Conservation (phyloP, 768 basidiomycete genomes). For the Lenzites betulinus region DNA sequence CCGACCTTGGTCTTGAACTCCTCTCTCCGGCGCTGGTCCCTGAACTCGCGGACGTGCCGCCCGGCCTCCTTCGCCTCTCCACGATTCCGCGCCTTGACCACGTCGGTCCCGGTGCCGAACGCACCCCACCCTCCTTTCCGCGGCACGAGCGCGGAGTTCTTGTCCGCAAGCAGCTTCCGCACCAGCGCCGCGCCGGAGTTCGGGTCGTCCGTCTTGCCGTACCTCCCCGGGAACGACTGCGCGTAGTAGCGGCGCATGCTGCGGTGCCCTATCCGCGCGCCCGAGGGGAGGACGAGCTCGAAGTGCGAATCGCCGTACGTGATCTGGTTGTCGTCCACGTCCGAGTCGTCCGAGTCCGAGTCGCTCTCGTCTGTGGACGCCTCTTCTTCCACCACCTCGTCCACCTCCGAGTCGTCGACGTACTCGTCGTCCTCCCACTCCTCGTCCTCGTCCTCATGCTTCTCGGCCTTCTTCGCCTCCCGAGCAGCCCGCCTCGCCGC, state of each 20-base stretch:
- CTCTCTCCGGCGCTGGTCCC: constrained; percentile 77
- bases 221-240: constrained; percentile 65
- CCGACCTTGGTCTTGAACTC: constrained; percentile 84
- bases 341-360: constrained; percentile 36
- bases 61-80: constrained; percentile 95
- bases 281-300: constrained; percentile 93
- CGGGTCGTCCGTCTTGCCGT: constrained; percentile 54
- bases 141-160: constrained; percentile 83
- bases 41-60: constrained; percentile 79
- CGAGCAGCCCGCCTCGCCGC: constrained; percentile 16
- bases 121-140: constrained; percentile 85
- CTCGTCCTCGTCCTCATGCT: constrained; percentile 32
- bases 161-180: constrained; percentile 75
- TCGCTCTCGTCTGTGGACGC: constrained; percentile 36
- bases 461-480: constrained; percentile 6
- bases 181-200: constrained; percentile 79
- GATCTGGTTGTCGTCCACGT: constrained; percentile 48
- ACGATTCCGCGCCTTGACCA: constrained; percentile 88
- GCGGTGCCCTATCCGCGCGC: constrained; percentile 90
- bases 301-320: constrained; percentile 78
- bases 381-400: constrained; percentile 38
- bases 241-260: constrained; percentile 84
- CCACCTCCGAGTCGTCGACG: constrained; percentile 31
- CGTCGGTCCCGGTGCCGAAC: constrained; percentile 76
- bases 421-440: constrained; percentile 38